Evolutionary conservation across 2,329 filamentous ascomycete species (phyloP), one percentile per base, ranked within the genome.

Genomic region (Claviceps quebecensis): DNA sequence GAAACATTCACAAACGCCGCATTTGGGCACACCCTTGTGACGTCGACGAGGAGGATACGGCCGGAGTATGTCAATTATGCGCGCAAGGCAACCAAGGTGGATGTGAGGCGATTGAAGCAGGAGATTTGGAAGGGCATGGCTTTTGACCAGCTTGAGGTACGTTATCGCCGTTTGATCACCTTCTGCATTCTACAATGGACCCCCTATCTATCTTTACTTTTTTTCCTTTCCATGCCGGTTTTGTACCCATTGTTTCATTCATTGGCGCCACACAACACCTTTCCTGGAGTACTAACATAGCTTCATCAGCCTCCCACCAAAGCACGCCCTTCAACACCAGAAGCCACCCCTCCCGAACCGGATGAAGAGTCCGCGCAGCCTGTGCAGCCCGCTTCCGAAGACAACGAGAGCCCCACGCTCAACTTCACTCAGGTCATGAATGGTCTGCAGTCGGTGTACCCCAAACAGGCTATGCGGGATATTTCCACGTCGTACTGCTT

Each of bases 351-450:
- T 9, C 58, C 66, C 7, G 62, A 65, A 29, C 59, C 57, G 9
- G 57, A 63, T 14, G 59, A 58, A 63, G 66, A 57, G 60, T 61
- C 47, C 61, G 60, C 29, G 29, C 29, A 26, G 23, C 23, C 5
- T 5, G 23, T 26, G 23, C 23, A 46, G 61, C 13, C 41, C 22
- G 60, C 50, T 37, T 59, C 58, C 43, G 54, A 67, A 47, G 68
- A 74, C 38, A 75, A 78, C 29, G 29, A 34, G 29, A 34, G 29
- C 66, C 74, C 68, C 9, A 70, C 68, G 3, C 76, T 96, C 57
- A 89, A 85, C 60, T 98, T 98, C 68, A 97, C 90, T 0, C 74
- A 84, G 19, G 83, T 98, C 54, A 94, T 98, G 81, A 94, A 95
- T 64, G 83, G 83, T 55, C 72, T 98, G 46, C 86, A 94, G 64